phyloP scores from a whole-genome alignment of 2,329 filamentous ascomycete genomes.

The Leptosphaerulina australis region DNA sequence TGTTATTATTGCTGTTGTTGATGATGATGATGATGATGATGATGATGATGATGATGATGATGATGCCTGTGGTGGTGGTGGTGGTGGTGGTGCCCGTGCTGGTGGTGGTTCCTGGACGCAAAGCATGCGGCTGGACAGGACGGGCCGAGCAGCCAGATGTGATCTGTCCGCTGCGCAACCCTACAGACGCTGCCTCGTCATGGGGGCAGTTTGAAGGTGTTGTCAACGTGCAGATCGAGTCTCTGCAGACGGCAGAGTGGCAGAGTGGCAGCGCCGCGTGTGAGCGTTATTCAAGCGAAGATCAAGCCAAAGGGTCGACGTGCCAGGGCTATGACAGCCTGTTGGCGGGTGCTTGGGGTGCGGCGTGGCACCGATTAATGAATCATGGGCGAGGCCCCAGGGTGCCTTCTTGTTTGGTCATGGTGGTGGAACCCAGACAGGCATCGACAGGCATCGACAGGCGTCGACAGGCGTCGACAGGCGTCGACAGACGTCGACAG shows the following conservation, averaged over 20 bases:
- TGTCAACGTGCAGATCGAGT: slow-evolving; percentile 10
- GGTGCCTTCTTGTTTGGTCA: slow-evolving; percentile 34
- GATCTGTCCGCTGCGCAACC: slow-evolving; percentile 7
- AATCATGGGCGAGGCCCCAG: slow-evolving; percentile 30
- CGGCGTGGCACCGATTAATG: slow-evolving; percentile 31
- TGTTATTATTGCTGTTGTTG: no score
- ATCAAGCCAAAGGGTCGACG: slow-evolving; percentile 15
- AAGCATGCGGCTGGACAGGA: slow-evolving; percentile 15
- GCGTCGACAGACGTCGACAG: no score
- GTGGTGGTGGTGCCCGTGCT: not conserved
- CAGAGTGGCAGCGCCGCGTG: slow-evolving; percentile 3
- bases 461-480: no score
- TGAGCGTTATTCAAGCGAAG: slow-evolving; percentile 11
- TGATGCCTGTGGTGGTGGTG: no score
- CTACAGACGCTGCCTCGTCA: slow-evolving; percentile 1
- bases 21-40: no score
- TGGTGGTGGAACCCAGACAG: slow-evolving; percentile 26
- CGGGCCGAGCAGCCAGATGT: slow-evolving; percentile 30
- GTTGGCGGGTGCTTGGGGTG: slow-evolving; percentile 14
- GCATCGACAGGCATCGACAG: no score
- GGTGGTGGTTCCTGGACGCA: slow-evolving; percentile 1
- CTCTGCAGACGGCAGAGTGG: slow-evolving; percentile 6
- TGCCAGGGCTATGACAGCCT: slow-evolving; percentile 1
- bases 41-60: no score
- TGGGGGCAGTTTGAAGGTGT: slow-evolving; percentile 4